Evolutionary conservation across 805 yeast species (phyloP).

Genomic region (Candida lessepsii): DNA sequence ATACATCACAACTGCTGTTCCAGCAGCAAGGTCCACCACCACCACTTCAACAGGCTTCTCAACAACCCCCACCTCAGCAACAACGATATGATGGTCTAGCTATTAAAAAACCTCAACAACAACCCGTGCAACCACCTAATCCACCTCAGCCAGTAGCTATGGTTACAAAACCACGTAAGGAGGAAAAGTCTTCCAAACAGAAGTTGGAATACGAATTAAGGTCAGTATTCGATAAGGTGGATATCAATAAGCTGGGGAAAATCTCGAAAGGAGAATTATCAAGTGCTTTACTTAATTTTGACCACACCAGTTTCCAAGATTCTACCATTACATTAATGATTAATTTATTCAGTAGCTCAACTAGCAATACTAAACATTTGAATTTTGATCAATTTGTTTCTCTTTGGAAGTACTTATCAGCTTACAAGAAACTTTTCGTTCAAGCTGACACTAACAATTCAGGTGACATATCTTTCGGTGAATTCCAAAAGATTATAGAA

Average conservation of each 20-base stretch:
- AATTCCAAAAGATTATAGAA: constrained; percentile 57
- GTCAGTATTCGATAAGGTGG: constrained; percentile 53
- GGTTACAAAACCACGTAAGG: constrained; percentile 21
- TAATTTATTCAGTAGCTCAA: constrained; percentile 50
- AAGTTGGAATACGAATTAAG: constrained; percentile 48
- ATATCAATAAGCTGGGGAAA: constrained; percentile 51
- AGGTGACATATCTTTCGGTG: constrained; percentile 63
- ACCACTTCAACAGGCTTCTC: constrained; percentile 9
- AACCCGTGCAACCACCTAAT: constrained; percentile 15
- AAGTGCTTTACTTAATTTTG: constrained; percentile 59
- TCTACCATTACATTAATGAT: constrained; percentile 64
- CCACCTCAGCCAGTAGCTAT: neutral
- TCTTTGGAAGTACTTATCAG: constrained; percentile 65
- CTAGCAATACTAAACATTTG: constrained; percentile 17
- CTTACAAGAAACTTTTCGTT: constrained; percentile 63
- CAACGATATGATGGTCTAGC: constrained; percentile 15
- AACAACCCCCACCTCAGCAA: constrained; percentile 12
- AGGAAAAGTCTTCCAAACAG: constrained; percentile 31
- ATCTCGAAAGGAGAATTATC: constrained; percentile 59
- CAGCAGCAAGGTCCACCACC: constrained; percentile 13
- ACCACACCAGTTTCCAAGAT: constrained; percentile 59
- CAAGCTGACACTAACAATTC: constrained; percentile 59
- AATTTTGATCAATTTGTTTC: constrained; percentile 63
- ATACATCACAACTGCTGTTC: constrained; percentile 12
- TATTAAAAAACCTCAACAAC: constrained; percentile 16